A percentile compares a stretch with the other conserved stretches of the same genome.
These are phyloP conservation scores for Xylogone sp. DNA, from an alignment of 2,329 filamentous ascomycete genomes.

Conservation along the genomic window DNA sequence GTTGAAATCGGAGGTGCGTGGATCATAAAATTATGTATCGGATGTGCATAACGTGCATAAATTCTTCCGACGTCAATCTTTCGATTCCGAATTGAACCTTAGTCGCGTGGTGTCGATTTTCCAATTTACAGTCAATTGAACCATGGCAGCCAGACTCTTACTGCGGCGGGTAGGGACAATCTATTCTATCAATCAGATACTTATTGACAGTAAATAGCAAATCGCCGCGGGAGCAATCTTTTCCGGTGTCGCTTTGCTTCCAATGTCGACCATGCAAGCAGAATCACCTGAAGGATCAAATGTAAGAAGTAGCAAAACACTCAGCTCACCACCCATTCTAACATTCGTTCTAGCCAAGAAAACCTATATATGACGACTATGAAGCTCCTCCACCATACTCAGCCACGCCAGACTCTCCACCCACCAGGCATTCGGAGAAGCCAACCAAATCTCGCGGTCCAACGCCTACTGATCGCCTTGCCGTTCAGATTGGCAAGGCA, in stretches of 20 bases:
- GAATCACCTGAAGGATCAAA: slow-evolving; percentile 34
- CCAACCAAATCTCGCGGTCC: slow-evolving; percentile 43
- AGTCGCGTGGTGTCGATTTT: slow-evolving; percentile 15
- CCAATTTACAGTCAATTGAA: slow-evolving; percentile 21
- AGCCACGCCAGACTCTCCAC: slow-evolving; percentile 17
- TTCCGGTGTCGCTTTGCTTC: slow-evolving; percentile 41
- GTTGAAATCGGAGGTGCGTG: neutral
- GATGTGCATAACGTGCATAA: slow-evolving; percentile 14
- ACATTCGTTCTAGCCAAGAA: slow-evolving; percentile 40
- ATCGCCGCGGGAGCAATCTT: slow-evolving; percentile 37
- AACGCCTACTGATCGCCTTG: slow-evolving; percentile 86
- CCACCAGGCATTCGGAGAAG: slow-evolving; percentile 12
- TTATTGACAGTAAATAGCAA: slow-evolving; percentile 34
- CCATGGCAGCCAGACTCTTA: slow-evolving; percentile 50
- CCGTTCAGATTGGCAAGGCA: slow-evolving; percentile 73
- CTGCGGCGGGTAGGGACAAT: slow-evolving; percentile 43
- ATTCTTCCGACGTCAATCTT: slow-evolving; percentile 11
- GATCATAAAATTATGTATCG: slow-evolving; percentile 10
- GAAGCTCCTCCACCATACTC: slow-evolving; percentile 37
- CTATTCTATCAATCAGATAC: slow-evolving; percentile 7
- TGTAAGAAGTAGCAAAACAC: slow-evolving; percentile 13
- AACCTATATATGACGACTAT: slow-evolving; percentile 78
- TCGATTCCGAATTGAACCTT: neutral
- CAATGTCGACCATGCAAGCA: slow-evolving; percentile 42
- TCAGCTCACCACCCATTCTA: slow-evolving; percentile 2